These are phyloP conservation scores for Ogataea polymorpha DNA, from an alignment of 805 yeast species.

Conservation along the genomic window DNA sequence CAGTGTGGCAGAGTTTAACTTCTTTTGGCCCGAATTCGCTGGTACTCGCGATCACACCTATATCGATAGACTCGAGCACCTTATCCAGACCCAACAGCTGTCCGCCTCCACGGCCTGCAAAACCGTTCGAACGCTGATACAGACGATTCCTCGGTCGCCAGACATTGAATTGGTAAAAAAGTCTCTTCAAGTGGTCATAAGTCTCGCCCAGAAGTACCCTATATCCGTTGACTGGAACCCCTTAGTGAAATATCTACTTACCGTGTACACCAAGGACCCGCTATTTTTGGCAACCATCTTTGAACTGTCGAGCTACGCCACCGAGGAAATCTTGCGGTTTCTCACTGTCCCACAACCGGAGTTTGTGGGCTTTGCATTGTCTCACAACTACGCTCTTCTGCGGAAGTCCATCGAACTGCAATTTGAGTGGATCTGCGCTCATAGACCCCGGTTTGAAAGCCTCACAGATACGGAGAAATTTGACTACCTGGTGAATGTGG, in stretches of 20 bases:
- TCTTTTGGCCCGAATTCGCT: conserved; percentile 26
- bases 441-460: not conserved
- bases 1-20: conserved; percentile 27
- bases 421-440: conserved; percentile 9
- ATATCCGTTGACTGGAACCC: conserved; percentile 3
- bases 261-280: conserved; percentile 8
- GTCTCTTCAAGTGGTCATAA: conserved; percentile 2
- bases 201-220: not conserved
- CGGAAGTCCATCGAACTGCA: conserved; percentile 5
- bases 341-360: conserved; percentile 6
- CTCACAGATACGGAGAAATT: conserved; percentile 8
- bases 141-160: not conserved
- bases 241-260: conserved; percentile 6
- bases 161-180: not conserved
- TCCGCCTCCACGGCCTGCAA: not conserved
- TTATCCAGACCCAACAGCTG: not conserved
- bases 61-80: conserved; percentile 9
- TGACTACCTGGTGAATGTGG: conserved; percentile 14
- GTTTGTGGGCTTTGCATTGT: conserved; percentile 5
- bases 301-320: conserved; percentile 4
- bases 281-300: conserved; percentile 2
- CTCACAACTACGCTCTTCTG: not conserved
- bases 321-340: conserved; percentile 6
- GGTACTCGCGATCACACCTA: conserved; percentile 12
- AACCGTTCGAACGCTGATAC: conserved; percentile 1